Evolutionary conservation across 495 filamentous ascomycete genomes (phyloP), one percentile per base, ranked within the genome.

Genomic region (Durotheca rogersii): DNA sequence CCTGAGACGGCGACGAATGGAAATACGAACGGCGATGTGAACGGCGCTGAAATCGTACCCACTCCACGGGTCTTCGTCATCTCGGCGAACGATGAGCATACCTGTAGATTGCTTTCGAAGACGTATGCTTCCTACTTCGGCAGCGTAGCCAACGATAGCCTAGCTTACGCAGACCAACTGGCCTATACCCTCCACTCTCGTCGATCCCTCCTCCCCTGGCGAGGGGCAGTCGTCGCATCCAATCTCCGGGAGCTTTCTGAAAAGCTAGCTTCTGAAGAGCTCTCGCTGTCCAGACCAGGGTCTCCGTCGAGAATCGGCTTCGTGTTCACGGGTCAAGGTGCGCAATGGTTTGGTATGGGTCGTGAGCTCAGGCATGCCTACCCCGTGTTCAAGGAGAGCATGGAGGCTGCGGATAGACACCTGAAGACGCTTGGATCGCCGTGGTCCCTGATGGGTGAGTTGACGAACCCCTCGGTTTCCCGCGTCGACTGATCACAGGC

Each of bases 321-420:
- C 32, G 59, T 72, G 21, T 72, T 68, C 40, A 72, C 69, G 10
- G 69, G 69, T 6, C 69, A 71, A 42, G 69, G 69, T n/a, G 69
- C 69, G 15, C 73, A 80, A 47, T 81, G 74, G 74, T 31, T 62
- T 23, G 71, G 67, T 16, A 82, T 82, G 79, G 78, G 77, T 0
- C 67, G 71, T 4, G 75, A 77, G 56, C 67, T 80, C 1, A 46
- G 74, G 10, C 32, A 37, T 0, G 56, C 58, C 4, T 75, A 68
- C 30, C 65, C 68, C 1, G 49, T 63, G 0, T 72, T 67, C 27
- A 1, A 32, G 4, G 19, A 61, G 7, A 53, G 61, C 37, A 67
- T 77, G 31, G 19, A 55, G 6, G 43, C 54, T 1, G 61, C 66
- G 27, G 67, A 72, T 25, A 34, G 32, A 16, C 60, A 53, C 29